Conservation (phyloP, 1,284 basidiomycete genomes). For the Melampsora americana region DNA sequence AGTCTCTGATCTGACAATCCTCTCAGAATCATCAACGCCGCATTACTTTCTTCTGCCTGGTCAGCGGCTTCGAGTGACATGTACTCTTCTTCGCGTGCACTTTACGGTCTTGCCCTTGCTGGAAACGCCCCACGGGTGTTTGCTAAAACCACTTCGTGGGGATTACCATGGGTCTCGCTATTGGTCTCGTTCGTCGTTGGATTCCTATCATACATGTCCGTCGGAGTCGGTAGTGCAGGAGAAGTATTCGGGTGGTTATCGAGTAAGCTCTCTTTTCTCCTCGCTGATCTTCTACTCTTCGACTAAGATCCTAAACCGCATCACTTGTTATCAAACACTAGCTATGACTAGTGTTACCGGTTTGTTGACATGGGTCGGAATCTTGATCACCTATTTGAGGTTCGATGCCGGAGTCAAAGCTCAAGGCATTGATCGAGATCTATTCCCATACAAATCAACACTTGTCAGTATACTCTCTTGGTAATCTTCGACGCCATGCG, state of each 20-base stretch:
- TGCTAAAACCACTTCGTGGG: constrained; percentile 64
- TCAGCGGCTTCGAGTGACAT: constrained; percentile 79
- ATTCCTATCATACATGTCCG: constrained; percentile 69
- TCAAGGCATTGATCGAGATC: constrained; percentile 67
- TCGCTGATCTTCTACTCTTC: background rate
- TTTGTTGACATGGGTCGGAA: constrained; percentile 78
- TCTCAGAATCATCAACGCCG: constrained; percentile 69
- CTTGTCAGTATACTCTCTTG: constrained; percentile 58
- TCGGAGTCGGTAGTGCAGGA: constrained; percentile 62
- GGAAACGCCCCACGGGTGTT: constrained; percentile 77
- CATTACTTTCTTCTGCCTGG: constrained; percentile 77
- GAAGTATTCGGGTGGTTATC: constrained; percentile 72
- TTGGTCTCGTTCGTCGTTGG: constrained; percentile 66
- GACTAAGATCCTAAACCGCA: constrained; percentile 22
- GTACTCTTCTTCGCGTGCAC: constrained; percentile 65
- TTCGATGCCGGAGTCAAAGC: constrained; percentile 72
- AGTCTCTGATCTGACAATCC: background rate
- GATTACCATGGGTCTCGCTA: constrained; percentile 73
- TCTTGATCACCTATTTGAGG: constrained; percentile 71
- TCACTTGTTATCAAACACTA: constrained; percentile 45
- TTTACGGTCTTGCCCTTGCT: constrained; percentile 71
- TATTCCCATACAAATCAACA: constrained; percentile 65
- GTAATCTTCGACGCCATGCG: constrained; percentile 55
- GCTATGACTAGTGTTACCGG: constrained; percentile 60
- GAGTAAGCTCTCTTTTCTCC: constrained; percentile 50